These are phyloP conservation scores for Vitis rotundifolia DNA, from an alignment of 164 flowering plant genomes.

Conservation along the genomic window DNA sequence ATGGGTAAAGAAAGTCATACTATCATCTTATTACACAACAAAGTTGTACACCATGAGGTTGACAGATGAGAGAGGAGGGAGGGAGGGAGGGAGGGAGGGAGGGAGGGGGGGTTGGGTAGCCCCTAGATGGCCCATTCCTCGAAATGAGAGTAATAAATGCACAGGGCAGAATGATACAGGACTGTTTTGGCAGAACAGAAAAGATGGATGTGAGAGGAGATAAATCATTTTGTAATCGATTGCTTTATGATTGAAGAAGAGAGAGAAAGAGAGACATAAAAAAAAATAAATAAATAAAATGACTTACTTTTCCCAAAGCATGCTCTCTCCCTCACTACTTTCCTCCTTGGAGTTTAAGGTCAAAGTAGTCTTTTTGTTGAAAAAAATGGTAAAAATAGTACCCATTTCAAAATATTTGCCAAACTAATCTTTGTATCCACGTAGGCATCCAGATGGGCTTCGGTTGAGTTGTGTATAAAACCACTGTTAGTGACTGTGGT, in stretches of 20 bases:
- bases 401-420: no score
- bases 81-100: constrained; percentile 14
- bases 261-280: neutral
- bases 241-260: constrained; percentile 53
- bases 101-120: constrained; percentile 9
- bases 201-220: constrained; percentile 38
- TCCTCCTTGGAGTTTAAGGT: no score
- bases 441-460: no score
- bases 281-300: neutral
- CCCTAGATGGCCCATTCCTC: constrained; percentile 37
- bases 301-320: no score
- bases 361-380: no score
- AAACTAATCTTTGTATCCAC: no score
- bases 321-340: no score
- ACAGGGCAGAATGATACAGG: constrained; percentile 30
- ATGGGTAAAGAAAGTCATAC: neutral
- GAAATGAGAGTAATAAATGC: constrained; percentile 35
- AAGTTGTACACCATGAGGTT: constrained; percentile 30
- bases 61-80: constrained; percentile 22
- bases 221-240: constrained; percentile 63
- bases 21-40: constrained; percentile 18
- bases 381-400: no score
- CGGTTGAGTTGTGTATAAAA: no score
- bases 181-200: constrained; percentile 43
- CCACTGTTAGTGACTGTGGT: no score